Evolutionary conservation across 257 asterid species (phyloP), one percentile per base, ranked within the genome.

Genomic region (Marsdenia floribunda): DNA sequence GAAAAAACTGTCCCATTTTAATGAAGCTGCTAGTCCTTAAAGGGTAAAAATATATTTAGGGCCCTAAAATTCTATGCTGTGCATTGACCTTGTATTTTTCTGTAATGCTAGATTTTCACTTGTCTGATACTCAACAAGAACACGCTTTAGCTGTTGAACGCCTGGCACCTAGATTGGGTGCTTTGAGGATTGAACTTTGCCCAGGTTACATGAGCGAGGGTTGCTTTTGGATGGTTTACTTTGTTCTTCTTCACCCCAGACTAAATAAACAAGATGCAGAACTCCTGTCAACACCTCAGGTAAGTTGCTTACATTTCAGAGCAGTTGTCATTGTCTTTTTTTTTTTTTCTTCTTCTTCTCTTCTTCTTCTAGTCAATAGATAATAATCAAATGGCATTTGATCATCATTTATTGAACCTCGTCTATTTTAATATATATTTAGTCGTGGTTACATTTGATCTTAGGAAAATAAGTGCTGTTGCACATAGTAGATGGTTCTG

Each of bases 201-300:
- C 94, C 96, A 58, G 90, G 78, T 76, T 81, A 79, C 82, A 90
- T 90, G 83, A 86, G 88, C 60, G 96, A 90, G 67, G 80, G 76
- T 79, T 76, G 86, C 81, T 90, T 90, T 83, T 90, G 96, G 96
- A 88, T 77, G 91, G 87, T 90, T 57, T 90, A 90, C 76, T 90
- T 90, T 83, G 90, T 90, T 22, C 92, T 90, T 66, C 83, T 90
- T 74, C 89, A 86, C 81, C 90, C 96, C 61, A 87, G 87, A 77
- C 85, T 90, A 53, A 81, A 70, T 66, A 83, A 85, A 73, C 70
- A 83, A 61, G 94, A 82, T 70, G 91, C 90, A 37, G 82, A 58
- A 46, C 78, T 79, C 79, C 86, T 90, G 40, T 84, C 92, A 46
- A 90, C 96, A 29, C 89, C 90, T 35, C 89, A 88, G 96, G 96